These are phyloP conservation scores for Perkinsus olseni DNA, from an alignment of 169 alveolate genomes.

Conservation along the genomic window DNA sequence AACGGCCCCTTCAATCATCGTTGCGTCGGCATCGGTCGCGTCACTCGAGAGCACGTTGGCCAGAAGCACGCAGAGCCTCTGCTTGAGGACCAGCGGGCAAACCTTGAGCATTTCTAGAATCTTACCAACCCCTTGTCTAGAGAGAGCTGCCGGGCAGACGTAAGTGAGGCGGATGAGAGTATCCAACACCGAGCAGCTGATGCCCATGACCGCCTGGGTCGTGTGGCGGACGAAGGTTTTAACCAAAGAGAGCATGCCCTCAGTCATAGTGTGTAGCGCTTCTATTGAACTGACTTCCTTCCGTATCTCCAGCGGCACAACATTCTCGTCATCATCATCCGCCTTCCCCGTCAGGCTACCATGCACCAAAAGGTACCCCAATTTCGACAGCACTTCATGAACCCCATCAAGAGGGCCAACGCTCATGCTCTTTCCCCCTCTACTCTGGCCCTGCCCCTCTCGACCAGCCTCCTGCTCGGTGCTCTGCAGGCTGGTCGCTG, in stretches of 20 bases:
- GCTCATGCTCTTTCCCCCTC: background rate
- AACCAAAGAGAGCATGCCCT: background rate
- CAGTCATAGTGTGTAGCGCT: background rate
- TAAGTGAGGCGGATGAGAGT: background rate
- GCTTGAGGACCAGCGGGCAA: background rate
- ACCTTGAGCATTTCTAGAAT: background rate
- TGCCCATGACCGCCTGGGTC: background rate
- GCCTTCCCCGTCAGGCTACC: background rate
- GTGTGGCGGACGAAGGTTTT: background rate
- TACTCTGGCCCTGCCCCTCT: too few relatives aligned
- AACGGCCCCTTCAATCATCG: background rate
- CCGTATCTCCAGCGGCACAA: background rate
- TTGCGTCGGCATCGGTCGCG: background rate
- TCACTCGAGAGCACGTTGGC: background rate
- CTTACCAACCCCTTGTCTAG: background rate
- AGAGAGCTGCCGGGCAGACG: background rate
- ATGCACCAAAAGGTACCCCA: background rate
- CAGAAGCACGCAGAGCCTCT: background rate
- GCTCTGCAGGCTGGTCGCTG: background rate
- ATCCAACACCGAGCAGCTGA: background rate
- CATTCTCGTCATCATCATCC: background rate
- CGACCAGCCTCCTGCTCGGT: background rate
- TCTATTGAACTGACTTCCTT: background rate
- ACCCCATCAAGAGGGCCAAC: background rate
- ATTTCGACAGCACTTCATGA: background rate